Evolutionary conservation across 768 basidiomycete species (phyloP).

Genomic region (Suillus alpinus): DNA sequence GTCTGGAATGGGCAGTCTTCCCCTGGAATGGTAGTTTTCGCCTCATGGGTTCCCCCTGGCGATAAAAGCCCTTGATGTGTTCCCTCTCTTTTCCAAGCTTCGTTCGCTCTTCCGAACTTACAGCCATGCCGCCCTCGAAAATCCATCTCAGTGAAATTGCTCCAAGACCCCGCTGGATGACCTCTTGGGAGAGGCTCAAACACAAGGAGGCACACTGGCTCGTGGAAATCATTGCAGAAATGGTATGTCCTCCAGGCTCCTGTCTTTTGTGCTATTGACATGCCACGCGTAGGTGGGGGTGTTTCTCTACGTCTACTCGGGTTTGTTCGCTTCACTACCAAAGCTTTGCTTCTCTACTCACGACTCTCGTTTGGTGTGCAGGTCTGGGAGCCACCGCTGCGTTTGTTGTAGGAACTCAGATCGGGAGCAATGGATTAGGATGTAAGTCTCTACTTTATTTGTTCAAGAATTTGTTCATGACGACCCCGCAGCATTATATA

Average conservation of each 20-base stretch:
- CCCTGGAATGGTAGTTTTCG: background rate
- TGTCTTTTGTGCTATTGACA: background rate
- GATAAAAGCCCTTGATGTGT: background rate
- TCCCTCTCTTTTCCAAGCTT: background rate
- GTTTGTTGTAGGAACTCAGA: slow-evolving; percentile 46
- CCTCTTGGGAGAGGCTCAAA: slow-evolving; percentile 49
- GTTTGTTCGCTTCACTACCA: slow-evolving; percentile 22
- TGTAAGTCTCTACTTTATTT: slow-evolving; percentile 38
- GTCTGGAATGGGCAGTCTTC: background rate
- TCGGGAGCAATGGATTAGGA: slow-evolving; percentile 40
- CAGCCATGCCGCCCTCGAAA: slow-evolving; percentile 23
- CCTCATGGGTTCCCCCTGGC: background rate
- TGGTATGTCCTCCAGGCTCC: slow-evolving; percentile 33
- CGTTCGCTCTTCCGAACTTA: background rate
- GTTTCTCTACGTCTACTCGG: slow-evolving; percentile 59
- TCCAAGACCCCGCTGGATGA: slow-evolving; percentile 37
- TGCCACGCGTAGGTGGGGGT: slow-evolving; percentile 46
- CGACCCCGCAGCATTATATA: slow-evolving; percentile 43
- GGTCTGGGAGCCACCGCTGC: slow-evolving; percentile 56
- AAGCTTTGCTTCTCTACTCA: background rate
- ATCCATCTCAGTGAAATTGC: slow-evolving; percentile 43
- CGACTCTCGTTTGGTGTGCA: slow-evolving; percentile 12
- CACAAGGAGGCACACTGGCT: slow-evolving; percentile 49
- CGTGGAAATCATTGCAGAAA: slow-evolving; percentile 60
- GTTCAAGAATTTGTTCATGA: background rate